Evolutionary conservation across 208 protist species (phyloP).

Genomic region (Zelonia costaricensis): DNA sequence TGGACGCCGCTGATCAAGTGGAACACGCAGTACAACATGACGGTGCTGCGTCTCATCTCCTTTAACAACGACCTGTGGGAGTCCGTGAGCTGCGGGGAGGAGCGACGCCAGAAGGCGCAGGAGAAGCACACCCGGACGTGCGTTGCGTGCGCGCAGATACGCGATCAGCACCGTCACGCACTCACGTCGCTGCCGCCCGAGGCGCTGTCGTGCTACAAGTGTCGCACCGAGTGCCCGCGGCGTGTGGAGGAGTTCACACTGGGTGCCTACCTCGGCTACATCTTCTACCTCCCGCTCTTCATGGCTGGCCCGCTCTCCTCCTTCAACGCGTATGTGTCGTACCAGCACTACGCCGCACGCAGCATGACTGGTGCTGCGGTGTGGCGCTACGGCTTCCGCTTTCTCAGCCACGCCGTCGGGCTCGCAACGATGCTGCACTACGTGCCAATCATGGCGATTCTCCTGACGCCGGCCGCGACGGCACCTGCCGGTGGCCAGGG

Average conservation of each 20-base stretch:
- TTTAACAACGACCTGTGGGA: conserved; percentile 65
- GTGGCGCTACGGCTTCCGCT: conserved; percentile 39
- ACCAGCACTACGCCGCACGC: conserved; percentile 43
- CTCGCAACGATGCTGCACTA: conserved; percentile 56
- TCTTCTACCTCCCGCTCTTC: conserved; percentile 88
- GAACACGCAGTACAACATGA: conserved; percentile 79
- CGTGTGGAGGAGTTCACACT: conserved; percentile 59
- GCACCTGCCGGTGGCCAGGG: not conserved
- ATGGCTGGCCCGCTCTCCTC: conserved; percentile 84
- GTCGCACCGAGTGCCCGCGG: conserved; percentile 42
- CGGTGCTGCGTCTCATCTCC: conserved; percentile 76
- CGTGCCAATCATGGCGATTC: conserved; percentile 48
- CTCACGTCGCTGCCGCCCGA: conserved; percentile 12
- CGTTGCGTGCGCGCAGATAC: conserved; percentile 43
- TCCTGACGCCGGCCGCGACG: conserved; percentile 17
- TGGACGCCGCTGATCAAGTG: conserved; percentile 39
- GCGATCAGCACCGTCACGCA: conserved; percentile 19
- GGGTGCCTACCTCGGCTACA: conserved; percentile 67
- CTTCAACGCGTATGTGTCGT: conserved; percentile 89
- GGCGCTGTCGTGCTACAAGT: conserved; percentile 48
- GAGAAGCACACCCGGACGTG: conserved; percentile 39
- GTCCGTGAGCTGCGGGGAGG: conserved; percentile 12
- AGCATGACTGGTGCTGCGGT: conserved; percentile 17
- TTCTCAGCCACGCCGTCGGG: conserved; percentile 27
- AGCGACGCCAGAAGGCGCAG: conserved; percentile 8